These are phyloP conservation scores for Phialophora expanda DNA, from an alignment of 2,329 filamentous ascomycete species.

Conservation along the genomic window DNA sequence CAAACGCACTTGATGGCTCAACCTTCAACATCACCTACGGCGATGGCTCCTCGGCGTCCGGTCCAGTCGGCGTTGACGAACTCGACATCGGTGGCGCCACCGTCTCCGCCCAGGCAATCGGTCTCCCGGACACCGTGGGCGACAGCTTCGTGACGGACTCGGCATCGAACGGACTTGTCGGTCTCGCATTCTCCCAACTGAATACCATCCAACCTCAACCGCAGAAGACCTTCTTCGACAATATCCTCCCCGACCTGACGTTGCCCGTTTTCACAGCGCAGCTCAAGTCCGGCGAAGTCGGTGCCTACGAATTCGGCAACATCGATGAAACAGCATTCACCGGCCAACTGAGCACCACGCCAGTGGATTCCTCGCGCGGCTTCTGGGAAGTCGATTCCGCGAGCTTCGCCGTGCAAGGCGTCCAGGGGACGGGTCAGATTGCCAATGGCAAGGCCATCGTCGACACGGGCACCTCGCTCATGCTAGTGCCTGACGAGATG, in stretches of 20 bases:
- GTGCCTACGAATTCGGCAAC: slow-evolving; percentile 75
- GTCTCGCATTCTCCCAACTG: slow-evolving; percentile 68
- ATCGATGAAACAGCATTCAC: slow-evolving; percentile 69
- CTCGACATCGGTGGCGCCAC: slow-evolving; percentile 70
- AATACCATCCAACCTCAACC: slow-evolving; percentile 67
- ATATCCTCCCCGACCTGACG: slow-evolving; percentile 64
- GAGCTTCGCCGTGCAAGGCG: slow-evolving; percentile 61
- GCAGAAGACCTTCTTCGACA: slow-evolving; percentile 77
- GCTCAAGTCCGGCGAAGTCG: slow-evolving; percentile 64
- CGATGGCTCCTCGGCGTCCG: slow-evolving; percentile 67
- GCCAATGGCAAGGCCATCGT: slow-evolving; percentile 59
- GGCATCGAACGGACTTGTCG: slow-evolving; percentile 71
- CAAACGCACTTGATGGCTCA: slow-evolving; percentile 52
- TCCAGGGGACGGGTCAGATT: slow-evolving; percentile 42
- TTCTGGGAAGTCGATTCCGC: slow-evolving; percentile 72
- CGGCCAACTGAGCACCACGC: slow-evolving; percentile 66
- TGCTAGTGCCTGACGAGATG: slow-evolving; percentile 65
- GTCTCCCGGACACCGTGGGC: slow-evolving; percentile 66
- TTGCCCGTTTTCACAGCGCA: slow-evolving; percentile 74
- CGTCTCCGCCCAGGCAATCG: slow-evolving; percentile 68
- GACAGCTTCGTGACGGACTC: slow-evolving; percentile 63
- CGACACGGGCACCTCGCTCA: slow-evolving; percentile 72
- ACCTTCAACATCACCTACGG: slow-evolving; percentile 72
- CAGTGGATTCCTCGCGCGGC: slow-evolving; percentile 65
- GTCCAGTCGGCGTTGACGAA: slow-evolving; percentile 68